Evolutionary conservation across 768 basidiomycete genomes (phyloP).

Genomic region (Boletus rex-veris): DNA sequence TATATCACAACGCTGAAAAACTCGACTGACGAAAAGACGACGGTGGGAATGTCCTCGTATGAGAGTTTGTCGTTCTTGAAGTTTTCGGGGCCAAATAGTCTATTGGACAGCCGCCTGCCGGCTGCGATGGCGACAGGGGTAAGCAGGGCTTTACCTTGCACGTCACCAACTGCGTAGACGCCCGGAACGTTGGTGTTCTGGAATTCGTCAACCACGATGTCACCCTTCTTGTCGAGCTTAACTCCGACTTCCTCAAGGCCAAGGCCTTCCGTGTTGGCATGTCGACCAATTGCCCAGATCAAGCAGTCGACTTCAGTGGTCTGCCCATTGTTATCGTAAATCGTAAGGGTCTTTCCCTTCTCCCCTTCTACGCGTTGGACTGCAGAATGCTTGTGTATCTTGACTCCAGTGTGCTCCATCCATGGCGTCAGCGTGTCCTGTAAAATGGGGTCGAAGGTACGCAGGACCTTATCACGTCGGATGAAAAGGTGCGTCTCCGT

Average conservation of each 20-base stretch:
- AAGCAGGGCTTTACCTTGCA: slow-evolving; percentile 85
- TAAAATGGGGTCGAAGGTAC: slow-evolving; percentile 87
- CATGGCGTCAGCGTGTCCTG: slow-evolving; percentile 83
- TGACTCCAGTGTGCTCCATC: slow-evolving; percentile 94
- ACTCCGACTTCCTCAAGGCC: slow-evolving; percentile 78
- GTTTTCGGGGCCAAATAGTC: slow-evolving; percentile 83
- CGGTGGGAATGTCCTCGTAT: slow-evolving; percentile 89
- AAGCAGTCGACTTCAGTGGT: slow-evolving; percentile 81
- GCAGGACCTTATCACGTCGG: slow-evolving; percentile 82
- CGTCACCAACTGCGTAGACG: slow-evolving; percentile 87
- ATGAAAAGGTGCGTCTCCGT: slow-evolving; percentile 92
- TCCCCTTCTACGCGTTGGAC: slow-evolving; percentile 74
- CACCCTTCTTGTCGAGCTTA: slow-evolving; percentile 71
- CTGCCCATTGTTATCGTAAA: slow-evolving; percentile 74
- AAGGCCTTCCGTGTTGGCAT: slow-evolving; percentile 72
- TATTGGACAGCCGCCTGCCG: slow-evolving; percentile 82
- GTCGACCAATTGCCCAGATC: slow-evolving; percentile 94
- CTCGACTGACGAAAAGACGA: slow-evolving; percentile 87
- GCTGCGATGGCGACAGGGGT: slow-evolving; percentile 99
- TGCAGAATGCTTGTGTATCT: slow-evolving; percentile 75
- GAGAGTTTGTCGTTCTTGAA: slow-evolving; percentile 84
- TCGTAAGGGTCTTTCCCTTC: slow-evolving; percentile 67
- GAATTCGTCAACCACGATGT: slow-evolving; percentile 86
- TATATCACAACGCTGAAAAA: slow-evolving; percentile 1
- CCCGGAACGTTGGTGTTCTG: slow-evolving; percentile 74